Conservation (phyloP, 176 grass and related monocot genomes). For the Triticum urartu region DNA sequence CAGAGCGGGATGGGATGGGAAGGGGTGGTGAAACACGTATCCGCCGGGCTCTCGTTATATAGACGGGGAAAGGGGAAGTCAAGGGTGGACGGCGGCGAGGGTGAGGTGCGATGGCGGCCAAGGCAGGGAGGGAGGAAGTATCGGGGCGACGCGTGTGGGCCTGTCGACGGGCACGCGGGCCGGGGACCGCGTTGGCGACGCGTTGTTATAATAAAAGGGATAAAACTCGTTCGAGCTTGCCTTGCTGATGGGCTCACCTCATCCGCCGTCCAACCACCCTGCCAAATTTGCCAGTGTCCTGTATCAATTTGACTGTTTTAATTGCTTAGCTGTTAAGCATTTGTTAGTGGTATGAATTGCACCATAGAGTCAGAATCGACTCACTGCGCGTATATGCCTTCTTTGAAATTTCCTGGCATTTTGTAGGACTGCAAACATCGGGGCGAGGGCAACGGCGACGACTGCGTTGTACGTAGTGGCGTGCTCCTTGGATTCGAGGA, state of each 20-base stretch:
- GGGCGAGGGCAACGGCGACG: too few relatives aligned
- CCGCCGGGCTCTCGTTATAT: not conserved
- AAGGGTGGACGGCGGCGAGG: not conserved
- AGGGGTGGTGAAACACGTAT: not conserved
- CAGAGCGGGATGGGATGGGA: not conserved
- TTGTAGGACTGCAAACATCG: too few relatives aligned
- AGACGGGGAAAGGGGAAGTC: not conserved
- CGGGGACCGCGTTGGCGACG: not conserved
- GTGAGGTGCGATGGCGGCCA: not conserved
- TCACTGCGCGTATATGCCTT: too few relatives aligned
- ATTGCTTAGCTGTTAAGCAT: too few relatives aligned
- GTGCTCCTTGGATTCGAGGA: too few relatives aligned
- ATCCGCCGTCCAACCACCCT: not conserved
- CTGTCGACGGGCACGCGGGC: not conserved
- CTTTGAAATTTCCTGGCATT: too few relatives aligned
- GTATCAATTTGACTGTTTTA: not conserved
- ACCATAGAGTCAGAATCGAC: too few relatives aligned
- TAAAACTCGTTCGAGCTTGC: not conserved
- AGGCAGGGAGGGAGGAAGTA: not conserved
- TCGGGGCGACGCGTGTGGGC: not conserved
- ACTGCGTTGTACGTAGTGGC: too few relatives aligned
- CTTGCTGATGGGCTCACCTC: not conserved
- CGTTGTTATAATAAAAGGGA: not conserved
- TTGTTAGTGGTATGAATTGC: too few relatives aligned
- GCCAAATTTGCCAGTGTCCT: not conserved